Conservation (phyloP, 139 green algal genomes). For the Picochlorum sp. region DNA sequence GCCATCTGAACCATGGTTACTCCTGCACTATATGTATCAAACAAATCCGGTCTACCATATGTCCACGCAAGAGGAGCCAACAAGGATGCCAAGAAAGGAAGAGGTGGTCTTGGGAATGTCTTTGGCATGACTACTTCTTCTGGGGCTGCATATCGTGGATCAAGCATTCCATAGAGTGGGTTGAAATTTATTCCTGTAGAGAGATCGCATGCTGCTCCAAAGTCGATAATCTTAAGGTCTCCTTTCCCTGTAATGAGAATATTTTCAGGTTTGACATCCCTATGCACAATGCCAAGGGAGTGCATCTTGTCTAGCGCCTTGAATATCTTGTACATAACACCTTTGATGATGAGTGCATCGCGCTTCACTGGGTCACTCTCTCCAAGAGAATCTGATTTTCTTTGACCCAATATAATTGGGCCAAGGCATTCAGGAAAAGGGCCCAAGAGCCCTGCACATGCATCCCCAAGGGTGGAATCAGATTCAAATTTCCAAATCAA, state of each 20-base stretch:
- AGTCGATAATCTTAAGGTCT: conserved; percentile 83
- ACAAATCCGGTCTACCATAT: conserved; percentile 76
- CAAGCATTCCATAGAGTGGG: conserved; percentile 78
- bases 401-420: conserved; percentile 49
- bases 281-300: conserved; percentile 76
- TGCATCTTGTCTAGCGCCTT: conserved; percentile 47
- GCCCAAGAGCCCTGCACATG: conserved; percentile 45
- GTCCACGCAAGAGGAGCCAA: conserved; percentile 70
- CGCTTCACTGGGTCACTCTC: conserved; percentile 30
- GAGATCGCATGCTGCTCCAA: conserved; percentile 83
- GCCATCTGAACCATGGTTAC: conserved; percentile 54
- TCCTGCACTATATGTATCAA: conserved; percentile 73
- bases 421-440: conserved; percentile 57
- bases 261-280: conserved; percentile 86
- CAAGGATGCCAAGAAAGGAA: conserved; percentile 55
- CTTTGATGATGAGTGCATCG: conserved; percentile 49
- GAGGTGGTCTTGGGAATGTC: conserved; percentile 57
- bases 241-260: conserved; percentile 68
- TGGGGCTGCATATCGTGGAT: conserved; percentile 75
- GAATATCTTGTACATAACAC: conserved; percentile 47
- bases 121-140: conserved; percentile 85
- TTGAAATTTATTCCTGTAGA: conserved; percentile 92
- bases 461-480: conserved; percentile 76
- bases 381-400: conserved; percentile 11
- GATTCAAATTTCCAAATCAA: conserved; percentile 87